phyloP scores from a whole-genome alignment of 2,329 filamentous ascomycete species.

The Ceratocystis destructans region DNA sequence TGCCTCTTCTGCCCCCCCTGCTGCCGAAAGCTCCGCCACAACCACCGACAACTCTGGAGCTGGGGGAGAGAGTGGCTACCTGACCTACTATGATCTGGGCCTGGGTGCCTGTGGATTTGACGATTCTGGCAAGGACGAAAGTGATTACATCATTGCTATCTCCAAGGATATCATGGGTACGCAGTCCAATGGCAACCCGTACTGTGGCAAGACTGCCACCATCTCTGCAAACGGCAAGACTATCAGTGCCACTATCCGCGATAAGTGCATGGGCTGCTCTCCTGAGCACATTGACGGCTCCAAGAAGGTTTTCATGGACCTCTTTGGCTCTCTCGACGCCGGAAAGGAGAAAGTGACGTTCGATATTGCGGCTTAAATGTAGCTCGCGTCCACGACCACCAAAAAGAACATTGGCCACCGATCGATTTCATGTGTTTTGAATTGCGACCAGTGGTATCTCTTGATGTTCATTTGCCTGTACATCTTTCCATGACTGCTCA shows the following conservation, averaged over 20 bases:
- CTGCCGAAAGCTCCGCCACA: conserved; percentile 1
- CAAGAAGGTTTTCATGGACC: conserved; percentile 39
- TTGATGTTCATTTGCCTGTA: conserved; percentile 1
- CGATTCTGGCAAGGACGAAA: conserved; percentile 41
- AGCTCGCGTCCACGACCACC: not conserved
- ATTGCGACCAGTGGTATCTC: not conserved
- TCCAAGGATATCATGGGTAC: conserved; percentile 49
- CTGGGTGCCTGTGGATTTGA: conserved; percentile 54
- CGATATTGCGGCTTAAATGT: conserved; percentile 32
- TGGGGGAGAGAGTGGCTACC: conserved; percentile 39
- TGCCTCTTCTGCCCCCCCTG: conserved; percentile 13
- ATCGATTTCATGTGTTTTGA: not conserved
- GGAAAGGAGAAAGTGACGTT: conserved; percentile 34
- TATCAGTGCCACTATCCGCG: conserved; percentile 45
- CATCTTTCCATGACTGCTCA: conserved; percentile 12
- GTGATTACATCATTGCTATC: conserved; percentile 55
- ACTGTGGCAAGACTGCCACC: conserved; percentile 55
- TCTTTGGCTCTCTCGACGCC: conserved; percentile 34
- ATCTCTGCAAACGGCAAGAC: conserved; percentile 48
- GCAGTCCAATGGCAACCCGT: conserved; percentile 51
- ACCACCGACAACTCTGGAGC: conserved; percentile 17
- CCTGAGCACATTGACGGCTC: conserved; percentile 46
- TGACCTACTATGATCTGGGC: conserved; percentile 62
- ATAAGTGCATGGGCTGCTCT: conserved; percentile 63
- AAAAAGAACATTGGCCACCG: not conserved